Base-by-base conservation (phyloP, 768 basidiomycete genomes). In the Suillus subaureus region DNA sequence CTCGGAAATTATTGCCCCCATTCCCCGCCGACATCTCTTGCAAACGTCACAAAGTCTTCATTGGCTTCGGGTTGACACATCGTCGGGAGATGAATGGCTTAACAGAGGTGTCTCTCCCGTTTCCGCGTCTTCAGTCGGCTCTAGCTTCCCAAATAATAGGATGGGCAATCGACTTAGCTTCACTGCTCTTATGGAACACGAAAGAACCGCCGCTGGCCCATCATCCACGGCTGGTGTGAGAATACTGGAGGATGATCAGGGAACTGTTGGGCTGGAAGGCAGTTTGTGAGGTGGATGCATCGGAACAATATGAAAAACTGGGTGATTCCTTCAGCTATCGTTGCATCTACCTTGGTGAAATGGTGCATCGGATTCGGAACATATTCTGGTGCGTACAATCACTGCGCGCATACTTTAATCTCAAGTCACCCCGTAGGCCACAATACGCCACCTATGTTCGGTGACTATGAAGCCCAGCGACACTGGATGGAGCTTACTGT, bases 401-500 rank as follows among this genome's bases (percentile, higher is more conserved):
- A 8, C 26, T 63, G 18, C 18, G 47, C 33, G 60, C 55, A 45
- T 40, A 26, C 3, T 21, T 47, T 26, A 18, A 60, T 40, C 1
- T 42, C 6, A 43, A 42, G 18, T 33, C 18, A 1, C 37, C 3
- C 11, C 2, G 3, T 67, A 93, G 94, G 94, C 7, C 75, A 85
- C 68, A 81, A 74, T 37, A 85, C 87, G 3, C 91, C 94, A 0
- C 94, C 93, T 0, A 89, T 95, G 88, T 93, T 84, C 68, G 95
- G 95, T 4, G 95, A 97, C 77, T 97, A 93, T 70, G 95, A 97
- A 75, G 95, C 95, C 0, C 95, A 96, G 72, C 82, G 95, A 62
- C 95, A 96, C 77, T 97, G 95, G 95, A 93, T 97, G 92, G 95
- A 96, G 70, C 74, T 97, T 45, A 94, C 93, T 3, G 76, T 89